Conservation (phyloP, 2,329 filamentous ascomycete species). For the Amauroascus verrucosus region DNA sequence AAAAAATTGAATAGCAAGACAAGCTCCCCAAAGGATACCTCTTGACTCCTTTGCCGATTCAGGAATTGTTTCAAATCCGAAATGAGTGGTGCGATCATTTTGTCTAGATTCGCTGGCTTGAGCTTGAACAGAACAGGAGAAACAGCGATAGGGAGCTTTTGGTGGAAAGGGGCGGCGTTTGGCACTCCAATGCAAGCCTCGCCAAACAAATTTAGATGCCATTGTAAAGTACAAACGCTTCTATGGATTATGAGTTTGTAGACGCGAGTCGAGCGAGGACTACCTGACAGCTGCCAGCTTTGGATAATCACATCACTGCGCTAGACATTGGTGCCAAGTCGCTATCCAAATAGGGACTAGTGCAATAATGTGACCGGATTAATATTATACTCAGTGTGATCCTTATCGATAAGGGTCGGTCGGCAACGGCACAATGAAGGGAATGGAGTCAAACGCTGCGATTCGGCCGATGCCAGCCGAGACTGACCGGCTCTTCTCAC, state of each 20-base stretch:
- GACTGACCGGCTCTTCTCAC: constrained; percentile 9
- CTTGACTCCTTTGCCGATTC: constrained; percentile 65
- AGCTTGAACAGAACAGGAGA: constrained; percentile 40
- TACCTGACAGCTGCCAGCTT: too few relatives aligned
- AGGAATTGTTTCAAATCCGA: constrained; percentile 77
- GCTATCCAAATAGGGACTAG: background rate
- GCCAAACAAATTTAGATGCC: constrained; percentile 27
- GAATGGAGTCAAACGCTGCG: background rate
- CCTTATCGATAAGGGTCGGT: constrained; percentile 8
- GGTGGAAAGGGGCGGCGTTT: constrained; percentile 23
- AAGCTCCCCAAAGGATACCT: constrained; percentile 38
- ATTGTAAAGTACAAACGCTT: background rate
- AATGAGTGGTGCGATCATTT: constrained; percentile 63
- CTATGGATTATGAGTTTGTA: background rate
- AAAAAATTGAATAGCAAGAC: background rate
- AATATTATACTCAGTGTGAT: constrained; percentile 1
- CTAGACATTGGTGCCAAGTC: background rate
- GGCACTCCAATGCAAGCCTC: constrained; percentile 28
- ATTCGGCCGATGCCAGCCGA: constrained; percentile 25
- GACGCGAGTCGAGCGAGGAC: background rate
- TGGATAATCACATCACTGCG: background rate
- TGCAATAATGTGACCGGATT: too few relatives aligned
- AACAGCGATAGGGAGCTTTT: constrained; percentile 37
- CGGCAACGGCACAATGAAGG: background rate
- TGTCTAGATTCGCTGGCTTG: constrained; percentile 30